Evolutionary conservation across 1,284 basidiomycete genomes (phyloP), one percentile per base, ranked within the genome.

Genomic region (Ceratobasidium sp.): DNA sequence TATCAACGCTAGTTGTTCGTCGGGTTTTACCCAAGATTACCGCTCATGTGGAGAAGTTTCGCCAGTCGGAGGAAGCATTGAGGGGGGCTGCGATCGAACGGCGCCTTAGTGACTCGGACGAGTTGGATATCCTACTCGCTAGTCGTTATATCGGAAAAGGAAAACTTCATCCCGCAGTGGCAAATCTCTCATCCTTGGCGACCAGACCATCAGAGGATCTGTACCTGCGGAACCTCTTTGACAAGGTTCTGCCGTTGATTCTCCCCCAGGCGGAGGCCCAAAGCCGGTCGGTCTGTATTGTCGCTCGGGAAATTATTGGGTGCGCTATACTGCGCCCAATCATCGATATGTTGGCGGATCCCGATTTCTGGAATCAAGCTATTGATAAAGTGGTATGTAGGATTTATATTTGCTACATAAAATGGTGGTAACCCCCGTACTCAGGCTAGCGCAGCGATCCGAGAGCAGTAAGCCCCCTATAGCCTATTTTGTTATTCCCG

Each of bases 351-450:
- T 80, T 98, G 56, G 88, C 92, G 63, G 96, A 98, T 80, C 93
- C 95, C 19, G 97, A 98, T 81, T 98, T 98, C 78, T 98, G 96
- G 95, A 98, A 98, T 83, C 86, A 90, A 72, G 88, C 90, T 59
- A 93, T 98, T 69, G 96, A 98, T 81, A 91, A 96, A 83, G 87
- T 94, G 82, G 93, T 93, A 82, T 81, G 90, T 85, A 43, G 31
- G 63, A 46, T 34, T 11, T 29, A 22, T n/a, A 22, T 43, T 19
- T 31, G 11, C n/a, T 34, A 24, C 9, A 14, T 3, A 22, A 65
- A 9, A 5, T 2, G 14, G 2, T 22, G 16, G 14, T 51, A 41
- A 65, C 29, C 2, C 59, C 34, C 37, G 5, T 29, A n/a, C 24
- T 3, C 76, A 94, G 92, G 93, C 94, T 54, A 93, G 93, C 29